Percentiles rank a stretch among this genome's conserved stretches.
phyloP scores from a whole-genome alignment of 441 rosid genomes.

The Daphne laureola region DNA sequence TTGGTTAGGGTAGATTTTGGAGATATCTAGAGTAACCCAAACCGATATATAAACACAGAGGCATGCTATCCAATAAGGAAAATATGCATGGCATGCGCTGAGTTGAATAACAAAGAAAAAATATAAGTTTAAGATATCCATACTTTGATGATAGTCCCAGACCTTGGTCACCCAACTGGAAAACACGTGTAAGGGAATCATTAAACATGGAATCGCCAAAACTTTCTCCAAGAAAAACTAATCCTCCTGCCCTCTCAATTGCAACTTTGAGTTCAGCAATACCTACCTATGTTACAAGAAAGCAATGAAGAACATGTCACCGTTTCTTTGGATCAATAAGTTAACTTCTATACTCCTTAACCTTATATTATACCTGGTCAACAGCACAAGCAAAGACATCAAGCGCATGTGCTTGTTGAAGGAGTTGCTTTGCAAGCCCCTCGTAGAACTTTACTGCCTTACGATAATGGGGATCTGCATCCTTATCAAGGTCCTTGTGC shows the following conservation, averaged over 20 bases:
- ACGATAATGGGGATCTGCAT: conserved; percentile 55
- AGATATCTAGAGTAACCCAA: no score
- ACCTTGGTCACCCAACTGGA: conserved; percentile 58
- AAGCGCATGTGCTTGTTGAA: conserved; percentile 83
- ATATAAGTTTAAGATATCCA: conserved; percentile 22
- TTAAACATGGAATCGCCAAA: conserved; percentile 79
- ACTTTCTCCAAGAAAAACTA: conserved; percentile 84
- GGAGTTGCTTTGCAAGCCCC: conserved; percentile 69
- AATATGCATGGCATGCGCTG: not conserved
- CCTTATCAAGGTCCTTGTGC: conserved; percentile 76
- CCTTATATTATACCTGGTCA: conserved; percentile 50
- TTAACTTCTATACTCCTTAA: no score
- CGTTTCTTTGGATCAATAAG: no score
- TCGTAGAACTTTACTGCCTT: conserved; percentile 69
- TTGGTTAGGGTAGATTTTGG: no score
- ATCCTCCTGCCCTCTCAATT: conserved; percentile 80
- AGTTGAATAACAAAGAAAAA: not conserved
- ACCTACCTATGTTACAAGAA: conserved; percentile 51
- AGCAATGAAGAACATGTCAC: not conserved
- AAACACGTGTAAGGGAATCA: conserved; percentile 65
- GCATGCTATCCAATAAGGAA: no score
- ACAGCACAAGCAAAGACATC: conserved; percentile 84
- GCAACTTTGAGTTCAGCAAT: conserved; percentile 82
- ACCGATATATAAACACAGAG: no score
- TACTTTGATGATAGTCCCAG: conserved; percentile 79